Evolutionary conservation across 441 rosid genomes (phyloP), one percentile per base, ranked within the genome.

Genomic region (Aquilaria agallochum): DNA sequence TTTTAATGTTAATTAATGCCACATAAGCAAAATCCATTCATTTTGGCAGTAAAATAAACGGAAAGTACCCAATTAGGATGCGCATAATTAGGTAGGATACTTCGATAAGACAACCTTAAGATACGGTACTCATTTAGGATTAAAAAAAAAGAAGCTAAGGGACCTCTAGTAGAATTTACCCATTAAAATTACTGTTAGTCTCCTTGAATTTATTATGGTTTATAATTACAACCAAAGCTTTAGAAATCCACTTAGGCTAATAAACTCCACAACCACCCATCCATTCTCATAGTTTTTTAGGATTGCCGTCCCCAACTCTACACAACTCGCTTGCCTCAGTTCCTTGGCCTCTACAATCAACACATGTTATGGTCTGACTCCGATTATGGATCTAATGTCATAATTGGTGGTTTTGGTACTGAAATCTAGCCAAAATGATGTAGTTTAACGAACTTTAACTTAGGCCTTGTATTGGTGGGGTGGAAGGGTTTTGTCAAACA

Each of bases 321-420:
- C 71, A 90, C 96, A 46, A 92, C 94, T 5, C 81, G 94, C 7
- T 92, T 92, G 42, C 95, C 98, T 13, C 92, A 89, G 73, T 92
- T 92, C 69, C 78, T 92, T 1, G 92, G 95, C 2, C 77, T 92
- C n/a, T 71, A 83, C 0, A 92, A 87, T 66, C 90, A 88, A 55
- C 84, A 56, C 0, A 90, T 95, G 1, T 84, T 92, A 34, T 89
- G 94, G 95, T 86, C 94, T 1, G 78, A 88, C 4, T 90, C 95
- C 11, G 72, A 88, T 42, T 90, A 88, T 67, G 97, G 97, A 31
- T 90, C 91, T 20, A 96, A 93, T 56, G 85, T 88, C 5, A 80
- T 92, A 45, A 66, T 86, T 45, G 89, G 96, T 0, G 83, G 88
- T 0, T 74, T 92, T 20, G 94, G 88, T 27, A 90, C 96, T 9